A percentile compares a stretch with the other conserved stretches of the same genome.
These are phyloP conservation scores for Nicotiana tabacum DNA, from an alignment of 257 asterid species.

Conservation along the genomic window DNA sequence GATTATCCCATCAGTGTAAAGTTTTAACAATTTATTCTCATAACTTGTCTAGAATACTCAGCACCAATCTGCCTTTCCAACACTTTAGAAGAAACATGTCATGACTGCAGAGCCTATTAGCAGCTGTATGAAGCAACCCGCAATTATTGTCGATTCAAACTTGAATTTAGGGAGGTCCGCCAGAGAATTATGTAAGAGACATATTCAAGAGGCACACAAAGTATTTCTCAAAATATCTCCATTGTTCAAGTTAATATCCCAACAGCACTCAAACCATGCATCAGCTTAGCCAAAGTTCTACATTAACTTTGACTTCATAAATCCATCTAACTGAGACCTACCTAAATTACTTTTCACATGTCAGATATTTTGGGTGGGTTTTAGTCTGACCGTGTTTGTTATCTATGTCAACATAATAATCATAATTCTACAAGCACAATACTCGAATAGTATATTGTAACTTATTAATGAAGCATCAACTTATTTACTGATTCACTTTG, in stretches of 20 bases:
- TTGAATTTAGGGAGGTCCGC: neutral
- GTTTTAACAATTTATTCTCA: neutral
- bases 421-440: neutral
- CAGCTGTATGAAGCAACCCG: neutral
- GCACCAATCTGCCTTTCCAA: neutral
- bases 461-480: neutral
- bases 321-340: neutral
- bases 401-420: neutral
- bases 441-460: neutral
- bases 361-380: neutral
- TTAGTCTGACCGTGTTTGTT: neutral
- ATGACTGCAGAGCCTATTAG: neutral
- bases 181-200: neutral
- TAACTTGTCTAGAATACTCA: neutral
- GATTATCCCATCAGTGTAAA: neutral
- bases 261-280: neutral
- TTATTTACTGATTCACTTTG: neutral
- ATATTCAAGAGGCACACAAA: neutral
- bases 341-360: conserved; percentile 10
- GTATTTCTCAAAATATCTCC: conserved; percentile 3
- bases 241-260: neutral
- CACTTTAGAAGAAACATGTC: neutral
- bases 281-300: neutral
- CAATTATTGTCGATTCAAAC: neutral
- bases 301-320: neutral